These are phyloP conservation scores for Cucurbita moschata DNA, from an alignment of 306 rosid species.

Conservation along the genomic window DNA sequence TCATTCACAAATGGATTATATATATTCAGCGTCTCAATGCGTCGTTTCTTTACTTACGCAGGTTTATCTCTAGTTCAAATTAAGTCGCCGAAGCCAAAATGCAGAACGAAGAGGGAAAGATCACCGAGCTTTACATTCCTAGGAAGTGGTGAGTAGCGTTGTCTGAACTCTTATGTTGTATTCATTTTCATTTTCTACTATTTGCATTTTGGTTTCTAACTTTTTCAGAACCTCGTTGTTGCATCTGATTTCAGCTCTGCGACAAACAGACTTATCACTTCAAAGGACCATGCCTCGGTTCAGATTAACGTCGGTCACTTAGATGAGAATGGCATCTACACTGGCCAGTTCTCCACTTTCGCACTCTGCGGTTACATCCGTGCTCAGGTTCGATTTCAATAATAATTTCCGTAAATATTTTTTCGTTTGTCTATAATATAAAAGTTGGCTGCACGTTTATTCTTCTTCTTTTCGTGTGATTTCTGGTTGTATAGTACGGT, in stretches of 20 bases:
- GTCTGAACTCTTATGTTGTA: background rate
- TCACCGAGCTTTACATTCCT: slow-evolving; percentile 39
- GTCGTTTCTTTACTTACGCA: background rate
- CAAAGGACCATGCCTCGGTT: slow-evolving; percentile 73
- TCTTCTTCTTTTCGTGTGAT: too few relatives aligned
- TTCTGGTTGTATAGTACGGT: too few relatives aligned
- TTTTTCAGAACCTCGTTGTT: background rate
- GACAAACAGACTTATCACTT: slow-evolving; percentile 58
- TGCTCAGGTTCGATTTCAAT: slow-evolving; percentile 41
- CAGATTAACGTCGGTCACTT: slow-evolving; percentile 66
- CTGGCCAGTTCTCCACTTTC: slow-evolving; percentile 50
- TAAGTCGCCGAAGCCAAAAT: slow-evolving; percentile 8
- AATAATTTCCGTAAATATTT: background rate
- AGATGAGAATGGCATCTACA: slow-evolving; percentile 60
- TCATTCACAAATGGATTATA: background rate
- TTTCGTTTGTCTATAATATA: too few relatives aligned
- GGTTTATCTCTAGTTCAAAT: background rate
- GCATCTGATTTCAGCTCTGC: slow-evolving; percentile 37
- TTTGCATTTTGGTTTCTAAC: background rate
- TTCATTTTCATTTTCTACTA: background rate
- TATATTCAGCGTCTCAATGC: background rate
- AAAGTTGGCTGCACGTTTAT: too few relatives aligned
- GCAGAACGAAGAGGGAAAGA: slow-evolving; percentile 39
- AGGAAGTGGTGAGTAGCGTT: slow-evolving; percentile 19
- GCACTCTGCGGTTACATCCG: slow-evolving; percentile 68